Base-by-base conservation (phyloP, 305 asterid genomes). In the Plantago coronopus region DNA sequence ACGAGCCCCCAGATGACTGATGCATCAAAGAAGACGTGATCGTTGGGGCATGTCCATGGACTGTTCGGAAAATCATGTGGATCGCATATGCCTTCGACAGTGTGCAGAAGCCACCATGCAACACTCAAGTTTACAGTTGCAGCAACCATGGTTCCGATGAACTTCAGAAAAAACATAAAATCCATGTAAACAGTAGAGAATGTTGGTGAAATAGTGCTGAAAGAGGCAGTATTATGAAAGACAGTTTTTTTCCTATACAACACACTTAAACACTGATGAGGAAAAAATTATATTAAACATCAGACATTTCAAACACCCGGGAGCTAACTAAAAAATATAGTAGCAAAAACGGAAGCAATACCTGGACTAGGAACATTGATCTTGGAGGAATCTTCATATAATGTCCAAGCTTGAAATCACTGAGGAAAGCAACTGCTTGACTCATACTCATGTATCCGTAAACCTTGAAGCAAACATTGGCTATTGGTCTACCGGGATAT, bases 1-100 rank as follows among this genome's bases (percentile, higher is more conserved):
- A 85, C 90, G 0, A 90, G 76, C 6, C 97, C 97, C 97, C 97
- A 90, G 0, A 87, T 90, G 14, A 90, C 95, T 0, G 97, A 87
- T 5, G 95, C 96, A 21, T 83, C 91, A 43, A 70, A 90, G 80
- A 90, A 88, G 46, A 88, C 89, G 0, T 54, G 83, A 54, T 88
- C 95, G 5, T 11, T 46, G 0, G 95, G 86, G 54, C 97, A 87
- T 0, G 97, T 90, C 96, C 97, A 87, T 0, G 93, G 96, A 22
- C 88, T 87, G 72, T 85, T 73, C 5, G 85, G 66, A 14, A 61
- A 59, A 64, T 73, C 70, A n/a, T 71, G 76, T 14, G 61, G 79
- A 49, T 86, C 76, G 68, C 97, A 89, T 51, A 89, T 86, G 65
- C 67, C 23, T 3, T 84, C 71, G 0, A 89, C 69, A 0, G 82